Evolutionary conservation across 352 stramenopile genomes (phyloP), one percentile per base, ranked within the genome.

Genomic region (Phytophthora europaea): DNA sequence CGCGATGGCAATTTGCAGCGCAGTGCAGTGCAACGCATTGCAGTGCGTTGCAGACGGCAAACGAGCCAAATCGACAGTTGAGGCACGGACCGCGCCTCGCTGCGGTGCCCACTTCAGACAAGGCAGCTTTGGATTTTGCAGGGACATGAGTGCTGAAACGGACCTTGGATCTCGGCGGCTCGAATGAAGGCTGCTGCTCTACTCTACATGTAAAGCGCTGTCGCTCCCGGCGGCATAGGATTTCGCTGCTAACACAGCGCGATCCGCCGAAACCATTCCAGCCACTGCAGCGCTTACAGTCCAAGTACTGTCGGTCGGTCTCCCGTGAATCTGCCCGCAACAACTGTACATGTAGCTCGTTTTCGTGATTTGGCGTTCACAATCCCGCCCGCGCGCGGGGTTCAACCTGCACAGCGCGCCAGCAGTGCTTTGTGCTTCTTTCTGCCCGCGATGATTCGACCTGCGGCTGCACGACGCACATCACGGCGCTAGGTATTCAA

Each of bases 1-100:
- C 36, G 36, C 65, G 28, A 70, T 40, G 56, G 22, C 53, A 31
- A 31, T 31, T 31, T 31, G 26, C 26, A 31, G 26, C 26, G 7
- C 26, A n/a, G 26, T 53, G 9, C 55, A 45, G 31, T 61, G 55
- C 66, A 73, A 58, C 45, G 36, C 36, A 16, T 45, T 45, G 36
- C 36, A 45, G 13, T 45, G 16, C 28, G 53, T 57, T 62, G 60
- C 52, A n/a, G 55, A 26, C 50, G 40, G 15, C 67, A 74, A 74
- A 74, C 67, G 60, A 64, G 69, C 15, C 63, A 43, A 67, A 65
- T 74, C 61, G 60, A 74, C 60, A 63, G 56, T 71, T 62, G 36
- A 65, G 55, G 52, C 52, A 50, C 26, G 26, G 26, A 31, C 26
- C 26, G 26, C 26, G 26, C 26, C 26, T 31, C 26, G 26, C 26